phyloP scores from a whole-genome alignment of 345 rosid genomes.

The Aquilaria sinensis region DNA sequence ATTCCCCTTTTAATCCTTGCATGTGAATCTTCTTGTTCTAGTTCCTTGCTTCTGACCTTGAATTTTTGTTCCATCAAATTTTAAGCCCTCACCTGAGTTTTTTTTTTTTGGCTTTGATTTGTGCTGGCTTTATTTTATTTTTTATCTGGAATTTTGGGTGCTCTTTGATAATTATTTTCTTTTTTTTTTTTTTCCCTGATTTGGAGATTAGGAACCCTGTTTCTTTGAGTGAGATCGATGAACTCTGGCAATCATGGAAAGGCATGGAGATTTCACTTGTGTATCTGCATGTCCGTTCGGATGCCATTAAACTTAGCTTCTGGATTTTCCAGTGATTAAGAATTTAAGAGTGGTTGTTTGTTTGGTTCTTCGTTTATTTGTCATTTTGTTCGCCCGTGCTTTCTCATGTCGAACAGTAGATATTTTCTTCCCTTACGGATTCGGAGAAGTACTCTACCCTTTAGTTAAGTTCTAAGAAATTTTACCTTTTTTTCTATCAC shows the following conservation, averaged over 20 bases:
- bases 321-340: too few species aligned
- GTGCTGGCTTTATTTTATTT: not conserved
- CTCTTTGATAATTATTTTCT: not conserved
- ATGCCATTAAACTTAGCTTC: conserved; percentile 1
- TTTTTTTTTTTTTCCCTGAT: conserved; percentile 1
- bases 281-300: conserved; percentile 18
- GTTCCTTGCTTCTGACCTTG: conserved; percentile 1
- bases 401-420: not conserved
- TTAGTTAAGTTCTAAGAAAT: not conserved
- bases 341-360: not conserved
- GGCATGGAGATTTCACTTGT: not conserved
- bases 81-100: conserved; percentile 7
- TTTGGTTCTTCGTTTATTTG: not conserved
- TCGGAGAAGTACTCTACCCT: not conserved
- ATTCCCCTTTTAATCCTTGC: not conserved
- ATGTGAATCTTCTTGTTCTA: not conserved
- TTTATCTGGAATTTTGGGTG: not conserved
- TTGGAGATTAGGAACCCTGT: not conserved
- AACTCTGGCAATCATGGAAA: not conserved
- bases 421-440: too few species aligned
- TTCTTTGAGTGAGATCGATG: conserved; percentile 1
- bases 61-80: conserved; percentile 1
- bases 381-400: not conserved
- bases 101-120: not conserved
- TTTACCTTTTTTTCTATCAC: too few species aligned